These are phyloP conservation scores for Immersiporthe knoxdaviesiana DNA, from an alignment of 2,329 filamentous ascomycete species.

Conservation along the genomic window DNA sequence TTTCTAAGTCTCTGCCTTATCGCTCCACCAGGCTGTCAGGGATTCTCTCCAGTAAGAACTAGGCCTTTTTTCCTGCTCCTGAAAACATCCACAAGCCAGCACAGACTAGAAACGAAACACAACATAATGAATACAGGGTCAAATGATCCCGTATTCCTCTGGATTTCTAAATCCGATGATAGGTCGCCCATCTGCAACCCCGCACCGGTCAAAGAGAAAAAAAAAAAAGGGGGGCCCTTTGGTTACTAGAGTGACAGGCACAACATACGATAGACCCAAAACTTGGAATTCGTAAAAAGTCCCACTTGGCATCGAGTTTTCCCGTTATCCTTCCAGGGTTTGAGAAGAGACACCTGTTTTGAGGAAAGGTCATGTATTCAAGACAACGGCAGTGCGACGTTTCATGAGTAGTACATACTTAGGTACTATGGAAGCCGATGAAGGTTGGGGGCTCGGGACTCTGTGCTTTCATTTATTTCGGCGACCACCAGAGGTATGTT, in stretches of 20 bases:
- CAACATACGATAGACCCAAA: neutral
- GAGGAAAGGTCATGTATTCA: neutral
- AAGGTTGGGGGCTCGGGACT: neutral
- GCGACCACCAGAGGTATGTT: neutral
- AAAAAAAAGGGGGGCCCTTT: no score
- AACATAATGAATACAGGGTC: neutral
- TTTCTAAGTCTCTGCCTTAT: neutral
- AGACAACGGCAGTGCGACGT: neutral
- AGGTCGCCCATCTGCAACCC: neutral
- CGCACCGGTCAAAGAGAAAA: neutral
- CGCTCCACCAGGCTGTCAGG: no score
- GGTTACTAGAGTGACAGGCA: neutral
- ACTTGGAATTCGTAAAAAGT: neutral
- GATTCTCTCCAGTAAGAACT: no score
- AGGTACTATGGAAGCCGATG: neutral
- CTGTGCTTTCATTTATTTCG: neutral
- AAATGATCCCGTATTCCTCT: neutral
- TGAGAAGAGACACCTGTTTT: neutral
- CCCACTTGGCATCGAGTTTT: neutral
- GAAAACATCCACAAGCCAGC: neutral
- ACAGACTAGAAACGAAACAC: neutral
- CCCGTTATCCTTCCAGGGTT: no score
- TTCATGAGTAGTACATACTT: no score
- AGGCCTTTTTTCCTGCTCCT: neutral
- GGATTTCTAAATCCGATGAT: neutral